phyloP scores from a whole-genome alignment of 169 alveolate genomes.

The Neospora caninum region DNA sequence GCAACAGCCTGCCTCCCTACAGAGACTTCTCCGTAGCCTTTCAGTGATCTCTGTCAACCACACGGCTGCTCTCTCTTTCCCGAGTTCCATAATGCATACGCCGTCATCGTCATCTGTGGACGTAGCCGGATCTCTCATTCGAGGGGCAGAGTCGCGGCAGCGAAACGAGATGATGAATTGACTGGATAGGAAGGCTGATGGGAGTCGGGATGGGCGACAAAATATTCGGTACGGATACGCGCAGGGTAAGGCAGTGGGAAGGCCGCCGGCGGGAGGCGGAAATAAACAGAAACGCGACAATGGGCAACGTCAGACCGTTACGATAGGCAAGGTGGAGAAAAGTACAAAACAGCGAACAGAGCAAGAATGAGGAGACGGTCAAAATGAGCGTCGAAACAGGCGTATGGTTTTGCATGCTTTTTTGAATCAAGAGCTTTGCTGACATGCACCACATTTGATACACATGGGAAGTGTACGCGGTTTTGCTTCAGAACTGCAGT shows the following conservation, averaged over 20 bases:
- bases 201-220: neutral
- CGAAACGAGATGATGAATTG: neutral
- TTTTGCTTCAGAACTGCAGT: too few relatives aligned
- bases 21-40: conserved; percentile 5
- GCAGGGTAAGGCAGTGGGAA: neutral
- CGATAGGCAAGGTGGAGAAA: neutral
- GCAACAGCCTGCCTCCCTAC: neutral
- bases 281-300: neutral
- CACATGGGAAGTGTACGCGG: too few relatives aligned
- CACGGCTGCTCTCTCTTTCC: neutral
- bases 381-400: too few relatives aligned
- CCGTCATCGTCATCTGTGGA: neutral
- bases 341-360: too few relatives aligned
- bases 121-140: neutral
- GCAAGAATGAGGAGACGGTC: too few relatives aligned
- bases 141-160: neutral
- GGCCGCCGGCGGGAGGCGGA: neutral
- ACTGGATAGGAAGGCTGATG: neutral
- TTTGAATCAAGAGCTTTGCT: too few relatives aligned
- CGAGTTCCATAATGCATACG: neutral
- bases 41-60: neutral
- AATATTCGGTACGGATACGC: too few relatives aligned
- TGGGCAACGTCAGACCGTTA: neutral
- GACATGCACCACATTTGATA: too few relatives aligned
- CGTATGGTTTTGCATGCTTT: too few relatives aligned